Evolutionary conservation across 345 rosid species (phyloP).

Genomic region (Hevea brasiliensis): DNA sequence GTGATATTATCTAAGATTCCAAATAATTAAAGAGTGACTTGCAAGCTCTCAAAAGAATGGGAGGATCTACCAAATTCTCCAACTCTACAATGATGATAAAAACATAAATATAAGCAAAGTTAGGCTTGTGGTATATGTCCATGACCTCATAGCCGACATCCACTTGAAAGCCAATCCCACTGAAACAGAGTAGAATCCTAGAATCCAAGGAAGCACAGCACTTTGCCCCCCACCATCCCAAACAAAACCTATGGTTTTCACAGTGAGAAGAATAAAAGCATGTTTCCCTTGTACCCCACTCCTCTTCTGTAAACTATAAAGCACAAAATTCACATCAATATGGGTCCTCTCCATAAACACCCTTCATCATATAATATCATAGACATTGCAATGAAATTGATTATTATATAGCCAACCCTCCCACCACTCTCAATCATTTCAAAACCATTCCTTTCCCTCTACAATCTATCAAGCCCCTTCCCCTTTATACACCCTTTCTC

Average conservation of each 20-base stretch:
- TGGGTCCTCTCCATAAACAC: conserved; percentile 38
- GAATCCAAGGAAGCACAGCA: conserved; percentile 77
- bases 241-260: conserved; percentile 39
- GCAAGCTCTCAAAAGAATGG: conserved; percentile 38
- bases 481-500: background rate
- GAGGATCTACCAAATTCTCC: conserved; percentile 32
- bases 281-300: conserved; percentile 31
- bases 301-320: conserved; percentile 23
- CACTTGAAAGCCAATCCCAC: conserved; percentile 44
- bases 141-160: conserved; percentile 36
- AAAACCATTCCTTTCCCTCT: too few relatives aligned
- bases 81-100: conserved; percentile 6
- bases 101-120: background rate
- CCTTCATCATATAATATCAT: conserved; percentile 37
- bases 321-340: conserved; percentile 26
- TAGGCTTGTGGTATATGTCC: conserved; percentile 4
- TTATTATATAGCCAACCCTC: conserved; percentile 38
- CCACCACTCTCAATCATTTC: conserved; percentile 15
- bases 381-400: conserved; percentile 18
- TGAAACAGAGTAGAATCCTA: conserved; percentile 27
- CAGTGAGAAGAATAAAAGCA: conserved; percentile 47
- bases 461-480: too few relatives aligned
- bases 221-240: conserved; percentile 55
- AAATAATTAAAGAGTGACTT: conserved; percentile 49
- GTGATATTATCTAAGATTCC: conserved; percentile 15